Evolutionary conservation across 257 asterid species (phyloP).

Genomic region (Nicotiana benthamiana): DNA sequence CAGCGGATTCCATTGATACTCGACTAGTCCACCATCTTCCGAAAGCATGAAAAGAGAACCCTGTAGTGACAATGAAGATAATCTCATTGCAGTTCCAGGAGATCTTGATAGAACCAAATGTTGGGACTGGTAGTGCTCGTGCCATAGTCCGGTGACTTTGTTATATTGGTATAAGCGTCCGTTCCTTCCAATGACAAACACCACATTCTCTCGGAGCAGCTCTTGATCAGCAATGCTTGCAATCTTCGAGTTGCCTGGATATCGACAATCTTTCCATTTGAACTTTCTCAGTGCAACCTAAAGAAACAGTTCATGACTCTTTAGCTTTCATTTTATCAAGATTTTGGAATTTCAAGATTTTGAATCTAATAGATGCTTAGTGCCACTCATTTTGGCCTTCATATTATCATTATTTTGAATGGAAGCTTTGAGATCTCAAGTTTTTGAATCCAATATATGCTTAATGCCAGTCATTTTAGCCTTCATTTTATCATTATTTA

Average conservation of each 20-base stretch:
- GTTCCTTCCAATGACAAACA: conserved; percentile 53
- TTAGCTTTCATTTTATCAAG: not conserved
- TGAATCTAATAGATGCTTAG: not conserved
- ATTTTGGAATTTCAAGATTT: not conserved
- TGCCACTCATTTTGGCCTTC: not conserved
- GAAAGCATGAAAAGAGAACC: conserved; percentile 85
- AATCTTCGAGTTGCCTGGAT: conserved; percentile 44
- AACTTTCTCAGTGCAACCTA: conserved; percentile 74
- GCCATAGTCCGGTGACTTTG: conserved; percentile 72
- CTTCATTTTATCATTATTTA: not conserved
- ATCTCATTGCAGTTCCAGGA: conserved; percentile 64
- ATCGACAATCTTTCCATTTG: conserved; percentile 87
- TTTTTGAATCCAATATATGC: not conserved
- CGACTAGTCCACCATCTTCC: conserved; percentile 60
- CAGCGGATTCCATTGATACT: conserved; percentile 50
- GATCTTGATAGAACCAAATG: conserved; percentile 60
- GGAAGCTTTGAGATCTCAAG: not conserved
- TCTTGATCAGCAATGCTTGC: conserved; percentile 78
- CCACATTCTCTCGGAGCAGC: conserved; percentile 59
- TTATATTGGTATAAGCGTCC: conserved; percentile 79
- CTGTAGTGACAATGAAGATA: conserved; percentile 26
- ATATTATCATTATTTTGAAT: not conserved
- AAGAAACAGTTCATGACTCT: not conserved
- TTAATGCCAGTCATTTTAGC: not conserved
- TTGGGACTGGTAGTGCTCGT: conserved; percentile 71